Evolutionary conservation across 345 rosid species (phyloP).

Genomic region (Lepidium didymum): DNA sequence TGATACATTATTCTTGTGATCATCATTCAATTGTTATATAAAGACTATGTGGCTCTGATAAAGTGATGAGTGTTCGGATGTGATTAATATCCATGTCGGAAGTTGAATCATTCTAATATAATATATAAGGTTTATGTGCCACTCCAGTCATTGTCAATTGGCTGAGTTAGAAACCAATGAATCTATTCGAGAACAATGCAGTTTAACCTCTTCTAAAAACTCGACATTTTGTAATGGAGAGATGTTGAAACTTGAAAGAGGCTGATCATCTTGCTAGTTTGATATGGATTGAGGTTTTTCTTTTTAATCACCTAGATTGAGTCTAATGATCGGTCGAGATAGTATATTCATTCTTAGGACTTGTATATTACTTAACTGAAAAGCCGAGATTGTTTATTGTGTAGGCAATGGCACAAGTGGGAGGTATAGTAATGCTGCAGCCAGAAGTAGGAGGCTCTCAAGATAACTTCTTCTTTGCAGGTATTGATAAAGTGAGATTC

Average conservation of each 20-base stretch:
- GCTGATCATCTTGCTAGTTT: not conserved
- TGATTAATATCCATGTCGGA: no score
- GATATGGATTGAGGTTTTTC: no score
- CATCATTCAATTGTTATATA: not conserved
- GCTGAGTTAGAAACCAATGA: no score
- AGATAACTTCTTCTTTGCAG: slow-evolving; percentile 79
- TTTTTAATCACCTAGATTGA: not conserved
- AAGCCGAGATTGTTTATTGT: not conserved
- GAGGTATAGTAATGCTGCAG: slow-evolving; percentile 85
- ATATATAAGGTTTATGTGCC: no score
- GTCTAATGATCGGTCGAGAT: not conserved
- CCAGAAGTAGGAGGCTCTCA: slow-evolving; percentile 81
- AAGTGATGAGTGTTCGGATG: no score
- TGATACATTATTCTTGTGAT: not conserved
- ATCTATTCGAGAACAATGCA: no score
- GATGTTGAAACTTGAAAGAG: not conserved
- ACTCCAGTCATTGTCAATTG: no score
- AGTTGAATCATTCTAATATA: no score
- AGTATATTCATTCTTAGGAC: not conserved
- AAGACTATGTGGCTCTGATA: no score
- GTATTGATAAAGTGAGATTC: slow-evolving; percentile 84
- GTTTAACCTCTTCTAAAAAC: not conserved
- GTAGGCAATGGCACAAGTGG: slow-evolving; percentile 97
- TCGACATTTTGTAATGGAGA: not conserved
- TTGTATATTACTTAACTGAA: not conserved